Evolutionary conservation across 805 yeast genomes (phyloP).

Genomic region (Starmerella sp.): DNA sequence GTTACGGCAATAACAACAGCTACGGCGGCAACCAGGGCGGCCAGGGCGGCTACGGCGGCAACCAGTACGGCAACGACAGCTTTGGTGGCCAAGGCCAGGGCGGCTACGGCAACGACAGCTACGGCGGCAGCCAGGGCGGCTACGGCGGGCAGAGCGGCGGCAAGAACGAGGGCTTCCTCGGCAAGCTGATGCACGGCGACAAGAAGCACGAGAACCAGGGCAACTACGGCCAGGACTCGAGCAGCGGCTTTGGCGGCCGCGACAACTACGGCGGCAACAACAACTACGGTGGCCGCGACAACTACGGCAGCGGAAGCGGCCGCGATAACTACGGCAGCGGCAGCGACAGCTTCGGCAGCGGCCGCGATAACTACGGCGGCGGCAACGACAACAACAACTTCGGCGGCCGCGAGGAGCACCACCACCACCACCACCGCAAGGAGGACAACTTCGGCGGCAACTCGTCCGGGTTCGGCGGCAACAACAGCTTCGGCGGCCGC

Average conservation of each 20-base stretch:
- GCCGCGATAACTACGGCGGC: constrained; percentile 1
- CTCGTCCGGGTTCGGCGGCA: neutral
- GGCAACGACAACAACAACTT: neutral
- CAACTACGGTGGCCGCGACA: neutral
- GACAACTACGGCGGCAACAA: neutral
- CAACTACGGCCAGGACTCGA: neutral
- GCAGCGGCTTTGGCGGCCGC: constrained; percentile 5
- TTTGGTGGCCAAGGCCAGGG: neutral
- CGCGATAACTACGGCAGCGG: neutral
- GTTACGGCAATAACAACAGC: neutral
- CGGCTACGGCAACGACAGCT: constrained; percentile 2
- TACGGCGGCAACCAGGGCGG: constrained; percentile 2
- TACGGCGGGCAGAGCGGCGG: constrained; percentile 5
- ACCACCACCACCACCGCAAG: neutral
- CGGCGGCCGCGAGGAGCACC: neutral
- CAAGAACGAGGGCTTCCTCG: neutral
- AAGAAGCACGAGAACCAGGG: constrained; percentile 1
- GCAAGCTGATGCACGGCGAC: constrained; percentile 2
- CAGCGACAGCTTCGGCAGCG: neutral
- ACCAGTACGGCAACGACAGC: constrained; percentile 6
- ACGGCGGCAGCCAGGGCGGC: constrained; percentile 9
- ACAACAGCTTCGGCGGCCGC: constrained; percentile 1
- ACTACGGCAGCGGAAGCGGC: neutral
- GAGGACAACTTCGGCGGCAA: neutral
- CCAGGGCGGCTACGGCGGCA: neutral